Evolutionary conservation across 1,284 basidiomycete genomes (phyloP).

Genomic region (Tilletia walkeri): DNA sequence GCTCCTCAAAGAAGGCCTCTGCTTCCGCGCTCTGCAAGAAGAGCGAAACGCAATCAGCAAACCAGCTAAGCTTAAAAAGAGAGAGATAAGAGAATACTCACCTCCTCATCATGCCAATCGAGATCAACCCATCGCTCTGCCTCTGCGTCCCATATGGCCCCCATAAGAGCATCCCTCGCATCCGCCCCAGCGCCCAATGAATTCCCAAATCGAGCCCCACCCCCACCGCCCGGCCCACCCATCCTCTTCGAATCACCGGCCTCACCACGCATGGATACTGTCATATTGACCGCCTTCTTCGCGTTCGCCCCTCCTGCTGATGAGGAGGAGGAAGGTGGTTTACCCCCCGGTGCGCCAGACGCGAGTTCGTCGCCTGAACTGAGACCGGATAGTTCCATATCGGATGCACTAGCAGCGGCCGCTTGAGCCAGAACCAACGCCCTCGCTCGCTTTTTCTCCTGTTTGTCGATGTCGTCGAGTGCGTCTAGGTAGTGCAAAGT

Average conservation of each 20-base stretch:
- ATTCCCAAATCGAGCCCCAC: slow-evolving; percentile 20
- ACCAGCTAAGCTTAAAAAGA: neutral
- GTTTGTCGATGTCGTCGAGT: slow-evolving; percentile 39
- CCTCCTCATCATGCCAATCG: slow-evolving; percentile 43
- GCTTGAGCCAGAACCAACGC: slow-evolving; percentile 31
- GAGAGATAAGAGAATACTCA: slow-evolving; percentile 2
- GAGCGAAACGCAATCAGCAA: neutral
- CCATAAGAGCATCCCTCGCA: slow-evolving; percentile 39
- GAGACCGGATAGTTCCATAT: slow-evolving; percentile 24
- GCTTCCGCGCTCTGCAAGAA: neutral
- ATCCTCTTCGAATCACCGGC: slow-evolving; percentile 18
- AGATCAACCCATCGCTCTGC: slow-evolving; percentile 52
- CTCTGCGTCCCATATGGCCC: slow-evolving; percentile 46
- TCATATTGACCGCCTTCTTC: slow-evolving; percentile 23
- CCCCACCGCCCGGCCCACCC: slow-evolving; percentile 5
- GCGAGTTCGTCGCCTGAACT: neutral
- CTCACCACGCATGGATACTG: slow-evolving; percentile 42
- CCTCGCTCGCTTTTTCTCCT: slow-evolving; percentile 40
- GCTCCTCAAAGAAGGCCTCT: neutral
- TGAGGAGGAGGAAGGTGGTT: neutral
- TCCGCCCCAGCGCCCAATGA: slow-evolving; percentile 23
- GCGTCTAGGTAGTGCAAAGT: slow-evolving; percentile 54
- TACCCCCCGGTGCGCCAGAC: slow-evolving; percentile 3
- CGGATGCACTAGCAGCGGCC: neutral
- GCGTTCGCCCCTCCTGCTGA: neutral